Evolutionary conservation across 371 early-diverging fungal species (phyloP).

Genomic region (Rhizomucor pusillus): DNA sequence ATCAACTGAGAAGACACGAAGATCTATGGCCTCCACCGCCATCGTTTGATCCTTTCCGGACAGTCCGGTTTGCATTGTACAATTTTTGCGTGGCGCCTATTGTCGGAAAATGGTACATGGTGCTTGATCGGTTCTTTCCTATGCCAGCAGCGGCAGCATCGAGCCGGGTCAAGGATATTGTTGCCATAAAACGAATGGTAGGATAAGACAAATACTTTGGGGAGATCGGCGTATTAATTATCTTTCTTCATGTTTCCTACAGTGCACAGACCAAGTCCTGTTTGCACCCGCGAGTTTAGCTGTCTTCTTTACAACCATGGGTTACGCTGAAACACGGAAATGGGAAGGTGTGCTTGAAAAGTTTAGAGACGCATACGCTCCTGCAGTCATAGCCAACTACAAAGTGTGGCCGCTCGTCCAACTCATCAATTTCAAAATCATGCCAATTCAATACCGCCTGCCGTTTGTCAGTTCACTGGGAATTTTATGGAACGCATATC

Average conservation of each 20-base stretch:
- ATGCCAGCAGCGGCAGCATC: conserved; percentile 30
- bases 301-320: conserved; percentile 67
- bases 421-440: conserved; percentile 72
- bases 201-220: not conserved
- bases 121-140: conserved; percentile 68
- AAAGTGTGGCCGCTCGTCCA: conserved; percentile 82
- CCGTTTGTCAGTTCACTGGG: conserved; percentile 76
- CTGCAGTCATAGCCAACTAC: conserved; percentile 76
- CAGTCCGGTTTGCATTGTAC: conserved; percentile 66
- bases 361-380: conserved; percentile 52
- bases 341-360: conserved; percentile 60
- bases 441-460: conserved; percentile 70
- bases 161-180: conserved; percentile 18
- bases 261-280: conserved; percentile 57
- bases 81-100: conserved; percentile 75
- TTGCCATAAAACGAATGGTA: conserved; percentile 45
- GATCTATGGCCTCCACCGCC: conserved; percentile 16
- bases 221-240: not conserved
- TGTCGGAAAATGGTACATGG: conserved; percentile 70
- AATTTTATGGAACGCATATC: conserved; percentile 80
- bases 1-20: conserved; percentile 10
- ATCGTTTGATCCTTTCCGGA: conserved; percentile 32
- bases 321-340: conserved; percentile 58
- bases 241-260: not conserved
- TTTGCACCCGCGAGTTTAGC: conserved; percentile 76